phyloP scores from a whole-genome alignment of 176 grass and related monocot genomes.

The Triticum turgidum region DNA sequence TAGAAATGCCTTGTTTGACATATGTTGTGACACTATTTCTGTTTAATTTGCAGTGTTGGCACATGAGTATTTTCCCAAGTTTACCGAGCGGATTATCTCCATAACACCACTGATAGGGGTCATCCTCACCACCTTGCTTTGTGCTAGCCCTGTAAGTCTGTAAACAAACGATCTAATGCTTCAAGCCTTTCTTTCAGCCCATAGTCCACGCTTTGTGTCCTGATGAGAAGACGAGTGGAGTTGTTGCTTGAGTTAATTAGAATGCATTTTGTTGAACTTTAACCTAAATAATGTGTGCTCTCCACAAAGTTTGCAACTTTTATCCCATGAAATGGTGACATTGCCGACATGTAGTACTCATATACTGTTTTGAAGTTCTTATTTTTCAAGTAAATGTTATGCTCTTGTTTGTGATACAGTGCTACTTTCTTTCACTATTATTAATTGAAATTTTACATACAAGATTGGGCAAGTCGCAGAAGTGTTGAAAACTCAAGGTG shows the following conservation, averaged over 20 bases:
- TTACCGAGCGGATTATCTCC: slow-evolving; percentile 73
- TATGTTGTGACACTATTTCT: slow-evolving; percentile 18
- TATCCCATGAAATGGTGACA: background rate
- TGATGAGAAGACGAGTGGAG: background rate
- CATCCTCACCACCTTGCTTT: slow-evolving; percentile 92
- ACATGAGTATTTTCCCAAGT: slow-evolving; percentile 87
- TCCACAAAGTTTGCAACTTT: background rate
- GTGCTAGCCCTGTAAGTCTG: slow-evolving; percentile 91
- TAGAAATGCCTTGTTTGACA: slow-evolving; percentile 10
- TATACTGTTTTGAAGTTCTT: background rate
- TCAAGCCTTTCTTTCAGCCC: slow-evolving; percentile 10
- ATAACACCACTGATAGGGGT: slow-evolving; percentile 87
- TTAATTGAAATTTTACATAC: slow-evolving; percentile 7
- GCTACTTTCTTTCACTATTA: slow-evolving; percentile 20
- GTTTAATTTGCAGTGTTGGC: slow-evolving; percentile 65
- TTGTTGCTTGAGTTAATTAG: background rate
- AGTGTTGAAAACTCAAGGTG: slow-evolving; percentile 82
- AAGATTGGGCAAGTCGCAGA: slow-evolving; percentile 96
- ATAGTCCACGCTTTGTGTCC: background rate
- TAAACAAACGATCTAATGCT: slow-evolving; percentile 10
- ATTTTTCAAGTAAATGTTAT: slow-evolving; percentile 9
- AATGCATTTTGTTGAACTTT: background rate
- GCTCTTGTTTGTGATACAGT: background rate
- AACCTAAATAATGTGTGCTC: slow-evolving; percentile 10
- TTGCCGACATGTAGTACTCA: background rate